Percentiles rank a stretch among this genome's conserved stretches.
These are phyloP conservation scores for Clitopilus hobsonii DNA, from an alignment of 768 basidiomycete species.

Conservation along the genomic window DNA sequence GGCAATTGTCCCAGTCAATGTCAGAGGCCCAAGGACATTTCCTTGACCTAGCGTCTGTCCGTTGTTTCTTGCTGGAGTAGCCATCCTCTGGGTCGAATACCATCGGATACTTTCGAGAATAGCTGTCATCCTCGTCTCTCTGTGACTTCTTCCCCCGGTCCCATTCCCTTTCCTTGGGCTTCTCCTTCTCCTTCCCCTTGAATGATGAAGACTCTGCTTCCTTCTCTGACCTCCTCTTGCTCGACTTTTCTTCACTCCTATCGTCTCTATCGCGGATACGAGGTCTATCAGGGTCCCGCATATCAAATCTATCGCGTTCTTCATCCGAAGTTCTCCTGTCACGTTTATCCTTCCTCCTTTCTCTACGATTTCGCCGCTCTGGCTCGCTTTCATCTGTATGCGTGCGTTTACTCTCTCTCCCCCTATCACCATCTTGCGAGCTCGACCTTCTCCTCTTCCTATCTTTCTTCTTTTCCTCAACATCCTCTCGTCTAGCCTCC, in stretches of 20 bases:
- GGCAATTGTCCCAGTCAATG: slow-evolving; percentile 69
- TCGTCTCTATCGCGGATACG: slow-evolving; percentile 9
- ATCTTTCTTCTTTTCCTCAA: slow-evolving; percentile 3
- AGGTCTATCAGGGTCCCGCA: slow-evolving; percentile 12
- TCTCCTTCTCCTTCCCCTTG: slow-evolving; percentile 5
- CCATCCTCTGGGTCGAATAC: slow-evolving; percentile 42
- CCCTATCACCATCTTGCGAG: slow-evolving; percentile 6
- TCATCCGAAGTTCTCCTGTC: background rate
- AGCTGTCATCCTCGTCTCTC: slow-evolving; percentile 6
- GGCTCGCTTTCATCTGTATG: slow-evolving; percentile 16
- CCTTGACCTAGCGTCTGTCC: slow-evolving; percentile 45
- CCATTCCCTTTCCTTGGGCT: slow-evolving; percentile 12
- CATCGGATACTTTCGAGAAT: slow-evolving; percentile 45
- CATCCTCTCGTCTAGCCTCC: too few species aligned
- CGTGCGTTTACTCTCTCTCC: slow-evolving; percentile 14
- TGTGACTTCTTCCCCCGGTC: slow-evolving; percentile 10
- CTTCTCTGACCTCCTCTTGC: background rate
- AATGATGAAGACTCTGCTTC: too few species aligned
- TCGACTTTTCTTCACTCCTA: background rate
- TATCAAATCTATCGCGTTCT: background rate
- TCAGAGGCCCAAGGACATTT: slow-evolving; percentile 67
- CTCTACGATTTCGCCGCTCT: too few species aligned
- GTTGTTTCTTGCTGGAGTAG: slow-evolving; percentile 49
- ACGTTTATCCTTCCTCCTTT: too few species aligned
- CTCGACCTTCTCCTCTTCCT: slow-evolving; percentile 12